phyloP scores from a whole-genome alignment of 257 asterid species.

The Coffea canephora region DNA sequence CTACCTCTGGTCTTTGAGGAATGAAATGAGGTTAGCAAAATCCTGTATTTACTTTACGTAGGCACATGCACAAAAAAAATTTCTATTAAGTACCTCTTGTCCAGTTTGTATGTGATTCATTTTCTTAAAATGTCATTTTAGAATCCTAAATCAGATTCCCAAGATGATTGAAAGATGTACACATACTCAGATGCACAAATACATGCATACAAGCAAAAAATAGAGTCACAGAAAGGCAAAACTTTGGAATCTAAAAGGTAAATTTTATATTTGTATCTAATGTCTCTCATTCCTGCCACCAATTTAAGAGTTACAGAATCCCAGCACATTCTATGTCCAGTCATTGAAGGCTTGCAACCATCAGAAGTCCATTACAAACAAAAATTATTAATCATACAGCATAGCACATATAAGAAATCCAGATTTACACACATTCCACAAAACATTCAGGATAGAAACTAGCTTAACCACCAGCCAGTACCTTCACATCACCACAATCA shows the following conservation, averaged over 20 bases:
- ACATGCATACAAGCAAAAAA: not conserved
- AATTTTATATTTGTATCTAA: not conserved
- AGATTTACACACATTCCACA: not conserved
- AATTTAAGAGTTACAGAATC: not conserved
- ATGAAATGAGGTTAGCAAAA: not conserved
- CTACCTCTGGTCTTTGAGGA: not conserved
- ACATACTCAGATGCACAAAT: not conserved
- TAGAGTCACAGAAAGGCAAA: not conserved
- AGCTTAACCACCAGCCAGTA: slow-evolving; percentile 20
- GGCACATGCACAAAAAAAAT: not conserved
- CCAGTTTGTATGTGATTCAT: not conserved
- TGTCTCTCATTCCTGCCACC: not conserved
- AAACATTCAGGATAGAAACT: slow-evolving; percentile 4
- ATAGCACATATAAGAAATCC: too few species aligned
- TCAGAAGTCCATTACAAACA: not conserved
- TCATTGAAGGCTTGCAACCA: not conserved
- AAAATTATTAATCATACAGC: not conserved
- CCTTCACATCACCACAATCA: slow-evolving; percentile 97
- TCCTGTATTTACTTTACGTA: not conserved
- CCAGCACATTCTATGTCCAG: not conserved
- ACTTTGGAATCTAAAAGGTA: not conserved
- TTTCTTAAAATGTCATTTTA: not conserved
- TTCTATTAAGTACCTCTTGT: not conserved
- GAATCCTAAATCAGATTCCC: not conserved
- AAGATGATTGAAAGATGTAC: not conserved